Evolutionary conservation across 1,284 basidiomycete genomes (phyloP).

Genomic region (Cutaneotrichosporon curvatum): DNA sequence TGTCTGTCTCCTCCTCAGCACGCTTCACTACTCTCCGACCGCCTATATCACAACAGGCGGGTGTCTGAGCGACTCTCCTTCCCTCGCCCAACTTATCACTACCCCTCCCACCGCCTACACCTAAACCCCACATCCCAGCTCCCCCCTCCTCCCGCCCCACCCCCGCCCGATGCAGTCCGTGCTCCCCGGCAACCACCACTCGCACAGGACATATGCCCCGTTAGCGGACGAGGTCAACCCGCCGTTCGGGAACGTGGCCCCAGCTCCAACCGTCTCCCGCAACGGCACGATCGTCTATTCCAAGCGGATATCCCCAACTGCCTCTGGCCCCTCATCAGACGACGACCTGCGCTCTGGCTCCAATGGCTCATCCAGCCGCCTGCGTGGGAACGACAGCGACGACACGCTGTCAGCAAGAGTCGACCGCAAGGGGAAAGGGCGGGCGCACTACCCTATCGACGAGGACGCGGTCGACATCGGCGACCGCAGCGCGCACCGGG

Average conservation of each 20-base stretch:
- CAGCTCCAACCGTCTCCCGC: slow-evolving; percentile 21
- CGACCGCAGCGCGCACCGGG: neutral
- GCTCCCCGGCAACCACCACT: neutral
- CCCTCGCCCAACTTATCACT: neutral
- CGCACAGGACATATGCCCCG: slow-evolving; percentile 27
- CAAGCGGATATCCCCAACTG: slow-evolving; percentile 8
- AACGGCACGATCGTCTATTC: slow-evolving; percentile 36
- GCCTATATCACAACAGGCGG: no score
- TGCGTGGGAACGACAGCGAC: slow-evolving; percentile 18
- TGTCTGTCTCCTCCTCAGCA: no score
- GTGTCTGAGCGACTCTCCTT: no score
- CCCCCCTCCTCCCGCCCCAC: neutral
- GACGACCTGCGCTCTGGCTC: slow-evolving; percentile 6
- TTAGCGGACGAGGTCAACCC: slow-evolving; percentile 35
- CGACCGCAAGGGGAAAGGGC: slow-evolving; percentile 17
- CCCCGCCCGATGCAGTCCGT: neutral
- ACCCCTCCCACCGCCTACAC: slow-evolving; percentile 5
- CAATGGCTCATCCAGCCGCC: slow-evolving; percentile 2
- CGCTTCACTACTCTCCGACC: no score
- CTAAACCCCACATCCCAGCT: neutral
- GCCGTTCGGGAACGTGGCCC: slow-evolving; percentile 26
- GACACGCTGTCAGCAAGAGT: slow-evolving; percentile 21
- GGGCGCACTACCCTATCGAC: slow-evolving; percentile 17
- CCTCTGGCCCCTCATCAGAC: slow-evolving; percentile 1
- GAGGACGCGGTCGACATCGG: slow-evolving; percentile 23